A percentile compares a stretch with the other conserved stretches of the same genome.
Evolutionary conservation across 2,329 filamentous ascomycete species (phyloP).

Genomic region (Rutstroemia sp.): DNA sequence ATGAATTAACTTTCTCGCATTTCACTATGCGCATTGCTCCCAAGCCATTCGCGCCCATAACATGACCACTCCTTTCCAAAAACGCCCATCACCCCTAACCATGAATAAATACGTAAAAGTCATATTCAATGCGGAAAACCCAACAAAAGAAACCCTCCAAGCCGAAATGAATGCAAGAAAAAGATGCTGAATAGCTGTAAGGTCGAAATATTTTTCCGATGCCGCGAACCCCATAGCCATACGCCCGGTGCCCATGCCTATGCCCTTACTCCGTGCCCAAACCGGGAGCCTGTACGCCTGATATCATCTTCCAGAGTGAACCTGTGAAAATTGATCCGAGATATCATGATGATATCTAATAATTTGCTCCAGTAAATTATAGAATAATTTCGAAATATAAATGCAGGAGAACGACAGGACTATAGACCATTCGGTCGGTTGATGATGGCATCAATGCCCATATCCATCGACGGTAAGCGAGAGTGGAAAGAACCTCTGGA

Average conservation of each 20-base stretch:
- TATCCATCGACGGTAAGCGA: slow-evolving; percentile 48
- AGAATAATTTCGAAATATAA: not conserved
- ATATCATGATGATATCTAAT: too few species aligned
- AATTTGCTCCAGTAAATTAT: not conserved
- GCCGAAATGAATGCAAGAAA: slow-evolving; percentile 4
- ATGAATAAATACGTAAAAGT: slow-evolving; percentile 3
- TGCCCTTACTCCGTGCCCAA: not conserved
- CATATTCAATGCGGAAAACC: not conserved
- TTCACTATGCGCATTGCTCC: not conserved
- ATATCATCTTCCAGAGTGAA: slow-evolving; percentile 2
- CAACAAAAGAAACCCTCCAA: not conserved
- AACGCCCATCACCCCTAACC: not conserved
- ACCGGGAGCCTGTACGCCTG: not conserved
- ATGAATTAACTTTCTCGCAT: not conserved
- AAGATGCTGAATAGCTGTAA: too few species aligned
- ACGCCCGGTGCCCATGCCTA: too few species aligned
- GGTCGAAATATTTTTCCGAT: too few species aligned
- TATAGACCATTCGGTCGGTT: slow-evolving; percentile 36
- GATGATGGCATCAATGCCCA: slow-evolving; percentile 54
- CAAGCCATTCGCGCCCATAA: not conserved
- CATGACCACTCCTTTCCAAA: not conserved
- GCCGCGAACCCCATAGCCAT: too few species aligned
- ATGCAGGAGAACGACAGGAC: not conserved
- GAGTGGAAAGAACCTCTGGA: not conserved
- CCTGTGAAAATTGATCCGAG: not conserved